Conservation (phyloP, 2,329 filamentous ascomycete species). For the Ophiostoma perfectum region DNA sequence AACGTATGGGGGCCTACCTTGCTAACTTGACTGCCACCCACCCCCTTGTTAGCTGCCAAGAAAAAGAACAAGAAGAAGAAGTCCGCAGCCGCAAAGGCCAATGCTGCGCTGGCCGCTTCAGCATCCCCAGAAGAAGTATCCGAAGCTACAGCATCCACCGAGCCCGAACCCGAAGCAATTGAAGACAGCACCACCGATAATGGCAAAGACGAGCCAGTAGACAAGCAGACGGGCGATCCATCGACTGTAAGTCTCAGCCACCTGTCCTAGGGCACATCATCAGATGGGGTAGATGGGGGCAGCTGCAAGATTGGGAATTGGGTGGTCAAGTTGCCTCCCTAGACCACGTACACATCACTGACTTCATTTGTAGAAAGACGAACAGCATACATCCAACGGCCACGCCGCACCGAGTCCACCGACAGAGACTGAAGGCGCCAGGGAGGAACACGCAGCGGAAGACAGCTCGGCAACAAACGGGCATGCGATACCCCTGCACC, state of each 20-base stretch:
- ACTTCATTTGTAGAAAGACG: not conserved
- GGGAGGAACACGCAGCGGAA: constrained; percentile 19
- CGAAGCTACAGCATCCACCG: constrained; percentile 18
- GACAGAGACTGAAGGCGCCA: constrained; percentile 19
- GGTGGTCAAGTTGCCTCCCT: no score
- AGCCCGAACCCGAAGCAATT: constrained; percentile 24
- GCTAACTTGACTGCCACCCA: constrained; percentile 26
- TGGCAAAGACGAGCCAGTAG: constrained; percentile 13
- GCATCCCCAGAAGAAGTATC: constrained; percentile 25
- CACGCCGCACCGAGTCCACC: constrained; percentile 1
- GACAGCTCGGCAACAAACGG: constrained; percentile 27
- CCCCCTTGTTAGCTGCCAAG: constrained; percentile 40
- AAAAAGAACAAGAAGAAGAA: constrained; percentile 58
- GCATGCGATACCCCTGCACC: constrained; percentile 16
- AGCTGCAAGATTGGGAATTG: no score
- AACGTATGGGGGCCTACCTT: not conserved
- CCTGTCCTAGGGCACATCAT: no score
- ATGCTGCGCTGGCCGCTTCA: constrained; percentile 21
- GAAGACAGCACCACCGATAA: constrained; percentile 25
- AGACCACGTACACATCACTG: no score
- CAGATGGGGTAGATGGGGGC: no score
- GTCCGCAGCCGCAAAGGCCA: constrained; percentile 43
- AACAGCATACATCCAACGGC: constrained; percentile 8
- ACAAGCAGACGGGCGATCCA: constrained; percentile 3
- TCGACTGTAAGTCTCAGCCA: not conserved